A percentile compares a stretch with the other conserved stretches of the same genome.
These are phyloP conservation scores for Cystoderma amianthinum DNA, from an alignment of 768 basidiomycete species.

Conservation along the genomic window DNA sequence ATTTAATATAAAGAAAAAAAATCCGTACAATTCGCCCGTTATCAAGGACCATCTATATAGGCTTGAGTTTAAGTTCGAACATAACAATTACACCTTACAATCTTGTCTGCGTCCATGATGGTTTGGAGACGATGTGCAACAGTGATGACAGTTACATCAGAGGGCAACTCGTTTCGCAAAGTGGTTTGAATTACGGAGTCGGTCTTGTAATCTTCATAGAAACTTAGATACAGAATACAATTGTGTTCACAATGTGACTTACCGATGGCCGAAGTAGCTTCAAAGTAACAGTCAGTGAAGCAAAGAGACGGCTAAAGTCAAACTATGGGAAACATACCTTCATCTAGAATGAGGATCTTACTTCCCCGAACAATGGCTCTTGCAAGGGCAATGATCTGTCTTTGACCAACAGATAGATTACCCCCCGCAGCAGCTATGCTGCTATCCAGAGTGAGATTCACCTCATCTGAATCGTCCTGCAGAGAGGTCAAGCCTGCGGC, in stretches of 20 bases:
- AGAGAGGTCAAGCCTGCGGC: conserved; percentile 25
- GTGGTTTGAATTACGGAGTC: conserved; percentile 63
- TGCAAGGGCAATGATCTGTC: conserved; percentile 58
- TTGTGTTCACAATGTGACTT: conserved; percentile 20
- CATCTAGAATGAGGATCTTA: conserved; percentile 51
- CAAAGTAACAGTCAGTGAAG: background rate
- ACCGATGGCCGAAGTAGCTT: conserved; percentile 39
- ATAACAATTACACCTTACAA: conserved; percentile 6
- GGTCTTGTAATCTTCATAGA: conserved; percentile 39
- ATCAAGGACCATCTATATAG: conserved; percentile 33
- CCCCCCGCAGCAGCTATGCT: conserved; percentile 39
- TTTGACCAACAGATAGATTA: conserved; percentile 66
- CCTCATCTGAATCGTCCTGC: conserved; percentile 33
- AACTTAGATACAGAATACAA: conserved; percentile 14
- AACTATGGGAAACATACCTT: conserved; percentile 26
- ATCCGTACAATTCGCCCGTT: conserved; percentile 28
- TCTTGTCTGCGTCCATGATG: conserved; percentile 52
- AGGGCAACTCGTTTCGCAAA: conserved; percentile 54
- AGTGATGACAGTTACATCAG: conserved; percentile 48
- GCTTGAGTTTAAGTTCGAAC: background rate
- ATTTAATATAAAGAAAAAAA: background rate
- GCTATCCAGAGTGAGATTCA: conserved; percentile 36
- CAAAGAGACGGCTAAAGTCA: background rate
- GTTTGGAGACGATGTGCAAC: conserved; percentile 61
- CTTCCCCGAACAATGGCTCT: conserved; percentile 50